Base-by-base conservation (phyloP, 305 asterid species). In the Nicotiana rustica region DNA sequence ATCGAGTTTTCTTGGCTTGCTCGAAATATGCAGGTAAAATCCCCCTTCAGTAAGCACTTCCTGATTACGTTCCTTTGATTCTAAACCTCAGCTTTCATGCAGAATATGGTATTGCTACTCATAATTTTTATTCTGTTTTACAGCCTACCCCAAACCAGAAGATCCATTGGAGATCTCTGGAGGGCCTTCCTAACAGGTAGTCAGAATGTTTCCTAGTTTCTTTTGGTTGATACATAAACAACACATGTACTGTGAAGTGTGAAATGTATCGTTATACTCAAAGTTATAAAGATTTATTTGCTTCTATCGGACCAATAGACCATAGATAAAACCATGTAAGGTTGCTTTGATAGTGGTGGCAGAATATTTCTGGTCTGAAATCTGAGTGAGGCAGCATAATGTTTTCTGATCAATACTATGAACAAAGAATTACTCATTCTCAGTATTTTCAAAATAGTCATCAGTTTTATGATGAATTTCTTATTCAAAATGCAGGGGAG, bases 101-200 rank as follows among this genome's bases (percentile, higher is more conserved):
- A 75, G 12, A 47, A 13, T 76, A 21, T 76, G 10, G 18, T 15
- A 19, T 55, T 52, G 67, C 17, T 59, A 12, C 31, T 80, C 65
- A 49, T 29, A 8, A 10, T 47, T 71, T 70, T 79, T 49, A 2
- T 78, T 52, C 55, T 29, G 57, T 67, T 59, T 81, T 83, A 87
- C 96, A 93, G 97, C 99, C 99, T 73, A 96, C 87, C 35, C 90
- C 71, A 6, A 94, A 96, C 88, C 97, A 94, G 97, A 94, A 96
- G 88, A 94, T 94, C 87, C 98, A 94, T 85, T 93, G 98, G 98
- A 88, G 97, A 88, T 94, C 99, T 77, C 85, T 96, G 75, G 97
- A 96, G 87, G 99, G 99, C 79, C 98, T 94, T 80, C 98, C 98
- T 57, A 96, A 96, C 89, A 94, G 93, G 97, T 92, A 90, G 13